A percentile compares a stretch with the other conserved stretches of the same genome.
Conservation (phyloP, 306 rosid species). For the Astragalus glycyphyllos region DNA sequence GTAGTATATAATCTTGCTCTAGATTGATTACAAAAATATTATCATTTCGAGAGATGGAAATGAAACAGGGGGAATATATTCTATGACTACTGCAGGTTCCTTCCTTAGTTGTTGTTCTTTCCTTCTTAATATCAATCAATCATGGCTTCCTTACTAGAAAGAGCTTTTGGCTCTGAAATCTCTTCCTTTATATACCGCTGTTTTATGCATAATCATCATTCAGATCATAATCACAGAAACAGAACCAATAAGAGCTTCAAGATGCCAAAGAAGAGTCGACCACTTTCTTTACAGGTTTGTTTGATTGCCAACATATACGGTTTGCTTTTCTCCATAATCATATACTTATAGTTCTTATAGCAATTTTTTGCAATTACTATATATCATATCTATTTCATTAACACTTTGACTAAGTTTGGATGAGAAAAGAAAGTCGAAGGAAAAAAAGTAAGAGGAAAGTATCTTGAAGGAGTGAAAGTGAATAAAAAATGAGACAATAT, state of each 20-base stretch:
- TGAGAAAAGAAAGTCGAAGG: too few relatives aligned
- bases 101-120: conserved; percentile 44
- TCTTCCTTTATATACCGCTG: conserved; percentile 53
- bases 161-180: conserved; percentile 57
- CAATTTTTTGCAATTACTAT: too few relatives aligned
- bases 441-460: too few relatives aligned
- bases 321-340: too few relatives aligned
- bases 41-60: conserved; percentile 45
- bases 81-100: conserved; percentile 44
- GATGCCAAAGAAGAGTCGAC: conserved; percentile 83
- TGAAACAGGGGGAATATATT: conserved; percentile 72
- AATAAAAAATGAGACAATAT: too few relatives aligned
- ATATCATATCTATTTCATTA: too few relatives aligned
- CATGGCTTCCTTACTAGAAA: conserved; percentile 67
- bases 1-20: conserved; percentile 16
- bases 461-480: too few relatives aligned
- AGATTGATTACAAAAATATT: conserved; percentile 49
- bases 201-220: conserved; percentile 40
- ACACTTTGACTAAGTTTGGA: too few relatives aligned
- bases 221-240: conserved; percentile 5
- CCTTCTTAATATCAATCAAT: conserved; percentile 36
- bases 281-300: conserved; percentile 83
- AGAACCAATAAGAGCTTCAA: conserved; percentile 49
- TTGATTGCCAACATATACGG: too few relatives aligned
- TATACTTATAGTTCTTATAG: too few relatives aligned